Conservation (phyloP, 805 yeast genomes). For the Isabelozyma gotoi region DNA sequence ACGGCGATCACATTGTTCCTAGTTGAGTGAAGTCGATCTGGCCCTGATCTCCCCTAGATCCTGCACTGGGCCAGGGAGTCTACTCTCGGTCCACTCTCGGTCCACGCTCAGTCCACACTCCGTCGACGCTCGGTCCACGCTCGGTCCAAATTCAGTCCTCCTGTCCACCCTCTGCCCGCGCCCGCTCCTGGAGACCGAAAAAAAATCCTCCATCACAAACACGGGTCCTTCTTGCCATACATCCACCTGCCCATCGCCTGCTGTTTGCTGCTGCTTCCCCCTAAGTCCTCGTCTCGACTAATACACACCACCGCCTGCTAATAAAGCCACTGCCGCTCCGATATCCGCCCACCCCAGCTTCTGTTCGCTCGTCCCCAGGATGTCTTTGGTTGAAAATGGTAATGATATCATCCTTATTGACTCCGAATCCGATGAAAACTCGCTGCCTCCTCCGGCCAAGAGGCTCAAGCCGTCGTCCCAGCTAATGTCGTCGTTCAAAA, state of each 20-base stretch:
- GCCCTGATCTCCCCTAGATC: too few species aligned
- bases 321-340: not conserved
- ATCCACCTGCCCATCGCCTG: too few species aligned
- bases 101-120: not conserved
- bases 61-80: too few species aligned
- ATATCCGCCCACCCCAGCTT: not conserved
- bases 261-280: too few species aligned
- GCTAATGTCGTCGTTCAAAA: not conserved
- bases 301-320: not conserved
- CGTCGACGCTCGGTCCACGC: too few species aligned
- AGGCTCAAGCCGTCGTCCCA: not conserved
- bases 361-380: not conserved
- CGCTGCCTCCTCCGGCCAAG: not conserved
- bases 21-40: too few species aligned
- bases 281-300: too few species aligned
- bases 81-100: too few species aligned
- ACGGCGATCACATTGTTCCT: too few species aligned
- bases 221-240: too few species aligned
- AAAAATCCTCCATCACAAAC: too few species aligned
- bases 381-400: constrained; percentile 4
- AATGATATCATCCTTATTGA: constrained; percentile 25
- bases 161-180: not conserved
- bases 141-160: not conserved
- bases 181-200: too few species aligned
- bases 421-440: not conserved